Conservation (phyloP, 805 yeast genomes). For the Ogataea kodamae region DNA sequence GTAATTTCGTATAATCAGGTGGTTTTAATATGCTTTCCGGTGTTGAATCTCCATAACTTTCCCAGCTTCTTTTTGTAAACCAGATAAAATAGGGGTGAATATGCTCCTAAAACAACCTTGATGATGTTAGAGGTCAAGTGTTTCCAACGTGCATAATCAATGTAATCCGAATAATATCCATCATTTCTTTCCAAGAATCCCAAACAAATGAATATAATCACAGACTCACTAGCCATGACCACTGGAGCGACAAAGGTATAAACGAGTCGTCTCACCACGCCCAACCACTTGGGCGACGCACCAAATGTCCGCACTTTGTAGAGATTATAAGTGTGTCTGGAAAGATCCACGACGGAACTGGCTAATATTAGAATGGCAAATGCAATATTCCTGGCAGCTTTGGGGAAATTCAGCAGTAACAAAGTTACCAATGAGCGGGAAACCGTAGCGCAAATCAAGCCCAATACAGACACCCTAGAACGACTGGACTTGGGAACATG, state of each 20-base stretch:
- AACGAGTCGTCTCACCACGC: conserved; percentile 17
- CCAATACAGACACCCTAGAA: conserved; percentile 10
- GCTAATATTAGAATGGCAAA: conserved; percentile 24
- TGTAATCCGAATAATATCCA: conserved; percentile 17
- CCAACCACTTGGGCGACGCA: conserved; percentile 15
- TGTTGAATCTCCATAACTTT: conserved; percentile 13
- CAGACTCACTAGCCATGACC: conserved; percentile 20
- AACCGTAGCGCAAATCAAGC: conserved; percentile 12
- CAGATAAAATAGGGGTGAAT: conserved; percentile 24
- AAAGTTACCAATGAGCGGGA: conserved; percentile 17
- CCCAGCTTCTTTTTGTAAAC: conserved; percentile 21
- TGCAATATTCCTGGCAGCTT: conserved; percentile 22
- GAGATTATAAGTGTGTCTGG: conserved; percentile 25
- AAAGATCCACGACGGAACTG: conserved; percentile 23
- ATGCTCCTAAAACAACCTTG: conserved; percentile 16
- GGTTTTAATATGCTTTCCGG: conserved; percentile 2
- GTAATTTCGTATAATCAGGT: conserved; percentile 28
- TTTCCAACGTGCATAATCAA: conserved; percentile 18
- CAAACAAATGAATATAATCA: conserved; percentile 22
- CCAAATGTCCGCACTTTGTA: conserved; percentile 29
- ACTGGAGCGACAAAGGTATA: conserved; percentile 22
- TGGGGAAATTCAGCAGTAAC: conserved; percentile 27
- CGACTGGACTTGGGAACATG: conserved; percentile 10
- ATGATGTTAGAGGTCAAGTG: conserved; percentile 7
- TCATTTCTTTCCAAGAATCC: conserved; percentile 18